phyloP scores from a whole-genome alignment of 441 rosid species.

The Populus hybrid region DNA sequence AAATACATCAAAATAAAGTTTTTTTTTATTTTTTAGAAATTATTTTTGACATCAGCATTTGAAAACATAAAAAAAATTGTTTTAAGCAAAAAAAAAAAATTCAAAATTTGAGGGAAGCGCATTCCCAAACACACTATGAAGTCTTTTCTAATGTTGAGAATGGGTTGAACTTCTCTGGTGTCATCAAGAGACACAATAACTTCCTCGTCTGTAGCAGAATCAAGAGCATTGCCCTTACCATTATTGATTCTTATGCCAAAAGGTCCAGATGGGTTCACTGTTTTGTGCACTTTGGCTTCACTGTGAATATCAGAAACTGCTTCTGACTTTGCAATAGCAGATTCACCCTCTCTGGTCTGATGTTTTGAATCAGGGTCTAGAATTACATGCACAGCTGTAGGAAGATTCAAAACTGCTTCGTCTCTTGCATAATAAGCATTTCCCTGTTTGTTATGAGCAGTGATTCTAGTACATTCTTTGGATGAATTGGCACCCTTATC shows the following conservation, averaged over 20 bases:
- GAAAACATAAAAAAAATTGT: too few species aligned
- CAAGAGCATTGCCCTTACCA: slow-evolving; percentile 17
- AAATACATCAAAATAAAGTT: too few species aligned
- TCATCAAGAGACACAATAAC: slow-evolving; percentile 21
- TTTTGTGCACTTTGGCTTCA: slow-evolving; percentile 15
- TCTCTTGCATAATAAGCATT: slow-evolving; percentile 12
- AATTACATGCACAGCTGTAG: slow-evolving; percentile 18
- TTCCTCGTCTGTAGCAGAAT: slow-evolving; percentile 30
- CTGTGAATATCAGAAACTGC: slow-evolving; percentile 10
- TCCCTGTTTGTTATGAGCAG: slow-evolving; percentile 10
- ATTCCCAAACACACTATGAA: background rate
- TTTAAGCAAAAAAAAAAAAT: too few species aligned
- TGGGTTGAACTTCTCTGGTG: slow-evolving; percentile 21
- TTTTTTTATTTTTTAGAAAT: too few species aligned
- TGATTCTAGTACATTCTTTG: slow-evolving; percentile 12
- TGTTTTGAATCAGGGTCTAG: slow-evolving; percentile 21
- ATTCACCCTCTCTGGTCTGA: slow-evolving; percentile 18
- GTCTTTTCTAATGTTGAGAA: slow-evolving; percentile 55
- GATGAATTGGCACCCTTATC: slow-evolving; percentile 7
- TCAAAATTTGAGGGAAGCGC: too few species aligned
- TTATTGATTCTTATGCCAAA: slow-evolving; percentile 16
- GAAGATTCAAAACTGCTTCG: slow-evolving; percentile 30
- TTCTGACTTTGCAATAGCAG: slow-evolving; percentile 21
- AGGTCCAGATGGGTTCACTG: background rate
- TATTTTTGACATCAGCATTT: too few species aligned